A percentile compares a stretch with the other conserved stretches of the same genome.
Conservation (phyloP, 75 land plant species). For the Gnetum montanum region DNA sequence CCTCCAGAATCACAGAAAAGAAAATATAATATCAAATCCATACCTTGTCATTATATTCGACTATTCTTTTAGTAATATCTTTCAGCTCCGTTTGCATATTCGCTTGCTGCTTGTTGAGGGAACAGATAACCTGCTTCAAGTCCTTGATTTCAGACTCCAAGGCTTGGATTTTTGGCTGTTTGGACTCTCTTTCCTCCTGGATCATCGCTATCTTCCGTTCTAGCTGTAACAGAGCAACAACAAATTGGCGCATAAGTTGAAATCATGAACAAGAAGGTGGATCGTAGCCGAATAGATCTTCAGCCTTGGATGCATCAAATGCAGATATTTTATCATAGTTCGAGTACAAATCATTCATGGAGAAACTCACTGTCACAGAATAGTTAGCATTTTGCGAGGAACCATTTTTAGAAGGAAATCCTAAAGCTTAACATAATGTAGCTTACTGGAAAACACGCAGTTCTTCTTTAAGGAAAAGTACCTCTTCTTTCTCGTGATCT, state of each 20-base stretch:
- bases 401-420: background rate
- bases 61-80: conserved; percentile 19
- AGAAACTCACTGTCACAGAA: background rate
- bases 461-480: too few relatives aligned
- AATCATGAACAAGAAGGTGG: too few relatives aligned
- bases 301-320: too few relatives aligned
- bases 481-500: too few relatives aligned
- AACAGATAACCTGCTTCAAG: conserved; percentile 30
- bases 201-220: conserved; percentile 25
- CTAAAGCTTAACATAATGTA: too few relatives aligned
- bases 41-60: conserved; percentile 27
- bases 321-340: too few relatives aligned
- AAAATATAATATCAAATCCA: too few relatives aligned
- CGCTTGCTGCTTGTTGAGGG: conserved; percentile 51
- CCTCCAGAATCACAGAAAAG: too few relatives aligned
- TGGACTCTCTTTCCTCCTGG: conserved; percentile 37
- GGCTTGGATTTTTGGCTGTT: conserved; percentile 51
- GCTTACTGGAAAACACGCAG: too few relatives aligned
- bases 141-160: conserved; percentile 46
- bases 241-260: too few relatives aligned
- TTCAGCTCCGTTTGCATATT: conserved; percentile 16
- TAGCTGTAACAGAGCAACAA: conserved; percentile 15
- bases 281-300: too few relatives aligned
- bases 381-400: background rate
- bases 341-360: background rate